Conservation (phyloP, 495 filamentous ascomycete genomes). For the Penicillium pulvis region DNA sequence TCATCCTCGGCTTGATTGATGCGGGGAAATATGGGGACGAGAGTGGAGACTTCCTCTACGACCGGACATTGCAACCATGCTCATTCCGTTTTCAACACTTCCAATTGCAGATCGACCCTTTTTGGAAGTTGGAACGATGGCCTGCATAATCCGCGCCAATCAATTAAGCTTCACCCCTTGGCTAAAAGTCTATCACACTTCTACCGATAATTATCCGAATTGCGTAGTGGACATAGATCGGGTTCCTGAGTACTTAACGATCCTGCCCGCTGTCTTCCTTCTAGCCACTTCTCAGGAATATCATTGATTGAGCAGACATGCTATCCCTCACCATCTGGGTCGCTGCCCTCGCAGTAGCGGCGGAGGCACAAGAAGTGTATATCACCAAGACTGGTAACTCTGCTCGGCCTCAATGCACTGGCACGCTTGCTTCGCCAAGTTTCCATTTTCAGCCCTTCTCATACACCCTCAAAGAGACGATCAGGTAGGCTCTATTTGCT, state of each 20-base stretch:
- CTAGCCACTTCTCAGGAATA: neutral
- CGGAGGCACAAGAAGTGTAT: constrained; percentile 28
- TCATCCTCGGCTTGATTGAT: no score
- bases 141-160: neutral
- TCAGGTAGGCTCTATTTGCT: constrained; percentile 17
- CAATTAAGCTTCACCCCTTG: neutral
- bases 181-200: neutral
- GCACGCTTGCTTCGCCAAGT: constrained; percentile 13
- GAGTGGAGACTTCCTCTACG: neutral
- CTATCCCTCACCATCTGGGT: neutral
- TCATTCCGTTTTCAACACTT: neutral
- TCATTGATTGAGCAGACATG: neutral
- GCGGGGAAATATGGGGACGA: neutral
- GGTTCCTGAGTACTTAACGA: neutral
- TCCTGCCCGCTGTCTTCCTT: neutral
- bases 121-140: neutral
- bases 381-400: constrained; percentile 24
- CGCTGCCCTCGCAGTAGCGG: neutral
- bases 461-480: constrained; percentile 27
- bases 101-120: neutral
- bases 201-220: constrained; percentile 9
- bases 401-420: constrained; percentile 27
- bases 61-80: neutral
- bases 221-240: constrained; percentile 1
- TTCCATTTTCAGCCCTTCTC: constrained; percentile 30